These are phyloP conservation scores for Colletotrichum graminicola DNA, from an alignment of 2,329 filamentous ascomycete species.

Conservation along the genomic window DNA sequence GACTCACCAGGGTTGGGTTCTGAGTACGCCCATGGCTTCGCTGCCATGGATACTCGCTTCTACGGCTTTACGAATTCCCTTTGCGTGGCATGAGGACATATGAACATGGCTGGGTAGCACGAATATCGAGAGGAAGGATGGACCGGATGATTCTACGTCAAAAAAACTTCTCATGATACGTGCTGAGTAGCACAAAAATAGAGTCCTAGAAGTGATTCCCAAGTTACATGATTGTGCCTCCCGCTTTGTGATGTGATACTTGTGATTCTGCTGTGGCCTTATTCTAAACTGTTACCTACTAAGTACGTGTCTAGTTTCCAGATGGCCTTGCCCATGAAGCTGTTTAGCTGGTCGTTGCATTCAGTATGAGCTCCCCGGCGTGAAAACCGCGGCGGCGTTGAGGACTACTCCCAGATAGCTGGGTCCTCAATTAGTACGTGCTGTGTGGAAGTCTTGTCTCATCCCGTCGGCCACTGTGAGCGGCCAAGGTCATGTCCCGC, in stretches of 20 bases:
- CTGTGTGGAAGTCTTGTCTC: neutral
- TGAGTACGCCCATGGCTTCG: slow-evolving; percentile 31
- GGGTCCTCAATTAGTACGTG: neutral
- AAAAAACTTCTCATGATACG: slow-evolving; percentile 58
- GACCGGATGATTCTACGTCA: slow-evolving; percentile 54
- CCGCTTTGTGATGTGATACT: neutral
- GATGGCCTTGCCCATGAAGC: neutral
- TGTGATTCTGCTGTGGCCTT: too few species aligned
- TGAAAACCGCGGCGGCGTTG: neutral
- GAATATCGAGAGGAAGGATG: slow-evolving; percentile 57
- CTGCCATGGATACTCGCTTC: slow-evolving; percentile 52
- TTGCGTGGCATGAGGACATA: slow-evolving; percentile 59
- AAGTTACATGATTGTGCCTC: slow-evolving; percentile 23
- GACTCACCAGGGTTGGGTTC: slow-evolving; percentile 40
- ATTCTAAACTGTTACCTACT: neutral
- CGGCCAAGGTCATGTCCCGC: neutral
- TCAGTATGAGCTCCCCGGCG: too few species aligned
- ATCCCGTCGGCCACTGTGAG: neutral
- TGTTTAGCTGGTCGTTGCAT: neutral
- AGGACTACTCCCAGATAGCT: too few species aligned
- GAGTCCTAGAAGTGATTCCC: slow-evolving; percentile 54
- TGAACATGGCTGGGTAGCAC: slow-evolving; percentile 57
- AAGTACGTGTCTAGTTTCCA: neutral
- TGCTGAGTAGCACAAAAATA: slow-evolving; percentile 62
- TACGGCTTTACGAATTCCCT: slow-evolving; percentile 59